These are phyloP conservation scores for Diutina catenulata DNA, from an alignment of 1,139 yeast species.

Conservation along the genomic window DNA sequence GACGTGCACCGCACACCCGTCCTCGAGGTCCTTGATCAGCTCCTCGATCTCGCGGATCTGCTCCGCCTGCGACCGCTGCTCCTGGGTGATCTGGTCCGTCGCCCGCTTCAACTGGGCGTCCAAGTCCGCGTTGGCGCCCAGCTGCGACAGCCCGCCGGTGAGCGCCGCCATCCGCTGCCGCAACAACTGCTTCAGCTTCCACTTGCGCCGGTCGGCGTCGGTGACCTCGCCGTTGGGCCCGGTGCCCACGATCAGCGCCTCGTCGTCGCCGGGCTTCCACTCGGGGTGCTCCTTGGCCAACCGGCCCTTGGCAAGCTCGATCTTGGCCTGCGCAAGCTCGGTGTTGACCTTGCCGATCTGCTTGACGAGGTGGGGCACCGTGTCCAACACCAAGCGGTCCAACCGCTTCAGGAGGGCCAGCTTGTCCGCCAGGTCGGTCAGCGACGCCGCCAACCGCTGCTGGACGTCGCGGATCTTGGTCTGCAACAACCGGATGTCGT, in stretches of 20 bases:
- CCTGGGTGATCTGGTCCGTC: slow-evolving; percentile 40
- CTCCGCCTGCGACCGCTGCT: slow-evolving; percentile 40
- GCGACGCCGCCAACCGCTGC: slow-evolving; percentile 24
- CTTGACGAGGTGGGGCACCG: slow-evolving; percentile 56
- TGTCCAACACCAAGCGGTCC: slow-evolving; percentile 43
- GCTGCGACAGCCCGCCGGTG: slow-evolving; percentile 51
- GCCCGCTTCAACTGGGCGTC: slow-evolving; percentile 50
- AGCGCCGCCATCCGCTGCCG: slow-evolving; percentile 85
- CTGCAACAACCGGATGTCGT: slow-evolving; percentile 56
- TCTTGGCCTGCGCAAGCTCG: slow-evolving; percentile 55
- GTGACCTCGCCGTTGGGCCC: slow-evolving; percentile 82
- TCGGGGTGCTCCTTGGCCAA: slow-evolving; percentile 53
- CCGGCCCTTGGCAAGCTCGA: slow-evolving; percentile 46
- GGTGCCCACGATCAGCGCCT: slow-evolving; percentile 53
- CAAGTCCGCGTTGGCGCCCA: slow-evolving; percentile 32
- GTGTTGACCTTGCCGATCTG: slow-evolving; percentile 53
- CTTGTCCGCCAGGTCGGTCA: slow-evolving; percentile 26
- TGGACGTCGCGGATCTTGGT: slow-evolving; percentile 47
- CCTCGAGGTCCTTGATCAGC: slow-evolving; percentile 62
- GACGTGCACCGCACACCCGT: slow-evolving; percentile 40
- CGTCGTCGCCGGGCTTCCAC: slow-evolving; percentile 36
- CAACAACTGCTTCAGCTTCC: slow-evolving; percentile 63
- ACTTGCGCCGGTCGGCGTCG: slow-evolving; percentile 68
- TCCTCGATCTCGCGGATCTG: slow-evolving; percentile 63
- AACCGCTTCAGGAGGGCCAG: slow-evolving; percentile 36